Conservation (phyloP, 106 monocot species). For the Triglochin maritima region DNA sequence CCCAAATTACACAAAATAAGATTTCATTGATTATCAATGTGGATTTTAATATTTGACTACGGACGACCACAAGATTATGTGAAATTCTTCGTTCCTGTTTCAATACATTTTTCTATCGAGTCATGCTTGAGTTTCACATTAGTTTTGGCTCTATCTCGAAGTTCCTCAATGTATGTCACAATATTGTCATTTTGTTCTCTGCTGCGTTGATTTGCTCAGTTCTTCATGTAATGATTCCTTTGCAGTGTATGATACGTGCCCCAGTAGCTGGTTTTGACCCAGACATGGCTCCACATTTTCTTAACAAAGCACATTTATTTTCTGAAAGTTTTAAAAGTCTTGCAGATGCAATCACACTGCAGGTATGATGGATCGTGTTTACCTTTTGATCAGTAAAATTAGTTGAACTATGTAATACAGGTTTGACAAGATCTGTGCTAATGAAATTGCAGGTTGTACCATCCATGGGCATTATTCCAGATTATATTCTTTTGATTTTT, state of each 20-base stretch:
- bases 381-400: background rate
- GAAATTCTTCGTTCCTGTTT: too few relatives aligned
- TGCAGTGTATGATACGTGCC: conserved; percentile 81
- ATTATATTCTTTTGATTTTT: conserved; percentile 45
- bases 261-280: conserved; percentile 52
- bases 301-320: conserved; percentile 25
- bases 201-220: too few relatives aligned
- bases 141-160: too few relatives aligned
- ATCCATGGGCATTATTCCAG: conserved; percentile 58
- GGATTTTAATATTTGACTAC: too few relatives aligned
- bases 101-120: too few relatives aligned
- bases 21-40: too few relatives aligned
- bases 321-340: conserved; percentile 29
- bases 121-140: too few relatives aligned
- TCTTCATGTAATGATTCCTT: background rate
- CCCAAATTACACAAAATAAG: too few relatives aligned
- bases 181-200: too few relatives aligned
- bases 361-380: conserved; percentile 28
- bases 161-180: too few relatives aligned
- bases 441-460: conserved; percentile 63
- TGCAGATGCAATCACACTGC: conserved; percentile 63
- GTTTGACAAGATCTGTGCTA: background rate
- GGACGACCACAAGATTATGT: too few relatives aligned
- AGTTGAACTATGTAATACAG: background rate
- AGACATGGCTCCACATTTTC: conserved; percentile 7